Conservation (phyloP, 2,329 filamentous ascomycete species). For the Colletotrichum sp. region DNA sequence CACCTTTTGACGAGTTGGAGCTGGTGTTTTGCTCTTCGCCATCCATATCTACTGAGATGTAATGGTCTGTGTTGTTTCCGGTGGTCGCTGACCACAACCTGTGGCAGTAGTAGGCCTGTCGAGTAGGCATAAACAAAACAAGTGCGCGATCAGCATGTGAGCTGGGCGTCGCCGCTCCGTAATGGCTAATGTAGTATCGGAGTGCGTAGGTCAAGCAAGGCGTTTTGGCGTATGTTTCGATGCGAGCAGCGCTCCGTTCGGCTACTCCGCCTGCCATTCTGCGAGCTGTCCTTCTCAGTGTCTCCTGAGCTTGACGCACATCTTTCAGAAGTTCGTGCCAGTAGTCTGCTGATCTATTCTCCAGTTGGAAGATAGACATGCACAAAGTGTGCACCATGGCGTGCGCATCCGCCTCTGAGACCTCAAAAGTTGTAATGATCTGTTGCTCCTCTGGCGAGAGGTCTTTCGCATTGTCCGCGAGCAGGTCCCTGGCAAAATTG, state of each 20-base stretch:
- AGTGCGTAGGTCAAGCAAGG: background rate
- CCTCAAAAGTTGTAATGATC: background rate
- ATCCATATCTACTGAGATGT: no score
- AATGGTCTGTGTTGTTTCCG: accelerated
- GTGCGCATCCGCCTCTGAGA: background rate
- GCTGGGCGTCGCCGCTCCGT: accelerated
- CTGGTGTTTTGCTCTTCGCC: background rate
- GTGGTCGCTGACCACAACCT: background rate
- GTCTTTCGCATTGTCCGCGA: accelerated
- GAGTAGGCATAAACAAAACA: background rate
- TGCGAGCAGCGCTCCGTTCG: accelerated
- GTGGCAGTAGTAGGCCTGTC: background rate
- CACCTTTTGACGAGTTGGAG: background rate
- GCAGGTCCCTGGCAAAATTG: accelerated
- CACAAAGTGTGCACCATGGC: background rate
- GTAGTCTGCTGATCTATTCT: accelerated
- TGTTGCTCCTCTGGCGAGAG: background rate
- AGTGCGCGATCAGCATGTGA: background rate
- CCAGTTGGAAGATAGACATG: background rate
- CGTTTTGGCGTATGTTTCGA: background rate
- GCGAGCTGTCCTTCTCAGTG: background rate
- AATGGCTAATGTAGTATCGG: accelerated
- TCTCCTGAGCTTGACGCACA: background rate
- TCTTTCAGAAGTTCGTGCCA: accelerated
- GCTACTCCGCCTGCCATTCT: no score